These are phyloP conservation scores for Tritrichomonas musculus DNA, from an alignment of 208 protist genomes.

Conservation along the genomic window DNA sequence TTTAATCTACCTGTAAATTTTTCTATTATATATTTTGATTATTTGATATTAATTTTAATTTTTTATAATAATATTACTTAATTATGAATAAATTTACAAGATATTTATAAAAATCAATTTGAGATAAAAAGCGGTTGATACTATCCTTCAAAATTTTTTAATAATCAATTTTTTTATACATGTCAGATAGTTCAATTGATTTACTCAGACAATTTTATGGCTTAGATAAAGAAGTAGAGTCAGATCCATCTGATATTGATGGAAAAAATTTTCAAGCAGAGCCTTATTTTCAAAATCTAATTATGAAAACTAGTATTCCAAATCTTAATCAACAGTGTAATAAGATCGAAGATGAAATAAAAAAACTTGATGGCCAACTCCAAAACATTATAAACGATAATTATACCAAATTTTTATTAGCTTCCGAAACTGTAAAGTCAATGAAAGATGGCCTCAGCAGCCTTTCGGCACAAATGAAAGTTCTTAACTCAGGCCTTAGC, in stretches of 20 bases:
- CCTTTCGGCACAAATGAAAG: slow-evolving; percentile 7
- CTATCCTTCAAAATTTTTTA: no score
- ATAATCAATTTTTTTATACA: no score
- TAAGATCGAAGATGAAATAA: not conserved
- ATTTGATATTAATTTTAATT: no score
- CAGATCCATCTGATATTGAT: not conserved
- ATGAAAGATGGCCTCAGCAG: slow-evolving; percentile 5
- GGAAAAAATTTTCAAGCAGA: not conserved
- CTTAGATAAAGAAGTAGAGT: not conserved
- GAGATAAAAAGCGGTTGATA: no score
- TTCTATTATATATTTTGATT: no score
- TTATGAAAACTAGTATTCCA: not conserved
- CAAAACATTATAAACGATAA: slow-evolving; percentile 7
- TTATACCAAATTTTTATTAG: slow-evolving; percentile 23
- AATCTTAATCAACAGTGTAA: not conserved
- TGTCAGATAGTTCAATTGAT: no score
- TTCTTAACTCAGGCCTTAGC: not conserved
- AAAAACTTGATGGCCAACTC: not conserved
- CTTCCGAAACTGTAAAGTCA: not conserved
- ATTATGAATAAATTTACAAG: no score
- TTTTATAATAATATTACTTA: no score
- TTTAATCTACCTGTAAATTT: no score
- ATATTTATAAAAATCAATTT: no score
- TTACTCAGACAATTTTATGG: no score
- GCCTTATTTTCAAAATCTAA: not conserved